phyloP scores from a whole-genome alignment of 768 basidiomycete species.

The Coprinellus aureogranulatus region DNA sequence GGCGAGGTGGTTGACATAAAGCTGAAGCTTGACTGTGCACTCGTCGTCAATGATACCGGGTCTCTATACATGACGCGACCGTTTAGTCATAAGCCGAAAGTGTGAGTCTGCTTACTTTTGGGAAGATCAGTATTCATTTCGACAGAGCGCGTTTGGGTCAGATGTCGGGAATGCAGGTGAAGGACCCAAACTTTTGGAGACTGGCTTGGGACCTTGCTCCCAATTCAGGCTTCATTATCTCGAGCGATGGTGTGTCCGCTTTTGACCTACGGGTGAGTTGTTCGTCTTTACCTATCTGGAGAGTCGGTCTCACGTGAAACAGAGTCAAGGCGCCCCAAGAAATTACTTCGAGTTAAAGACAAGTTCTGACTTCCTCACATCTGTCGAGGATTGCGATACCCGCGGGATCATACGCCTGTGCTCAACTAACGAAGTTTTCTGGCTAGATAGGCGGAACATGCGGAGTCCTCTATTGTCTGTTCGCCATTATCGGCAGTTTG shows the following conservation, averaged over 20 bases:
- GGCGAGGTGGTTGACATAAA: neutral
- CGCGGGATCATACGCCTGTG: slow-evolving; percentile 51
- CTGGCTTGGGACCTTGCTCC: slow-evolving; percentile 35
- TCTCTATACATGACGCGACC: neutral
- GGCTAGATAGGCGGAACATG: slow-evolving; percentile 67
- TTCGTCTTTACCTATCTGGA: slow-evolving; percentile 1
- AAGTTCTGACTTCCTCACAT: slow-evolving; percentile 47
- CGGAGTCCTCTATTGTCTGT: slow-evolving; percentile 57
- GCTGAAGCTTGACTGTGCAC: neutral
- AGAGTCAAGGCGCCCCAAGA: neutral
- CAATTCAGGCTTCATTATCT: slow-evolving; percentile 46
- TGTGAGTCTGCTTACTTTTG: neutral
- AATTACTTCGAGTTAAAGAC: neutral
- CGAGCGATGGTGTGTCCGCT: slow-evolving; percentile 38
- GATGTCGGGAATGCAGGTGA: neutral
- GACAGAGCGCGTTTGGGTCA: neutral
- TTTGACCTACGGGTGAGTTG: slow-evolving; percentile 58
- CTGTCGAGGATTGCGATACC: slow-evolving; percentile 42
- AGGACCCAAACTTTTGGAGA: slow-evolving; percentile 45
- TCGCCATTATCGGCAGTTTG: slow-evolving; percentile 58
- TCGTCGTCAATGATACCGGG: neutral
- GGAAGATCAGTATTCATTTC: too few relatives aligned
- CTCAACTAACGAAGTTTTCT: slow-evolving; percentile 62
- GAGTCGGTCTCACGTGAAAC: neutral
- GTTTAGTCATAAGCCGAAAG: neutral